Base-by-base conservation (phyloP, 2,329 filamentous ascomycete genomes). In the Thelonectria blattea region DNA sequence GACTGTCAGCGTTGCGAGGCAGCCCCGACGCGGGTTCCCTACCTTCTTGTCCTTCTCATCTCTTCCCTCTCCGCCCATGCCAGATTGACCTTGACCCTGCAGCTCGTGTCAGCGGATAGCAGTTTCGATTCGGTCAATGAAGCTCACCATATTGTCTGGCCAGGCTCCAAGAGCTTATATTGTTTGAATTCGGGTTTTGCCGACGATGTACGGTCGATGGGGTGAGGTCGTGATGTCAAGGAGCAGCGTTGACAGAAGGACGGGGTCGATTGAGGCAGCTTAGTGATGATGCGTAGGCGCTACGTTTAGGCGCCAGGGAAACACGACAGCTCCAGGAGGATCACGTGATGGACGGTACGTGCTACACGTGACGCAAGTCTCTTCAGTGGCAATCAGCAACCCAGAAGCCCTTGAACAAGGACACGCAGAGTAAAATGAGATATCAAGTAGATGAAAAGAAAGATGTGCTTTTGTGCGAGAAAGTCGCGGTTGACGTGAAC, bases 1-100 rank as follows among this genome's bases (percentile, higher is more conserved):
- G 47, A 60, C 3, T 54, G 60, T 76, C 63, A 74, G 65, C 47
- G 4, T 14, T 20, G 17, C 6, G 37, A 30, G 15, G 32, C 42
- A 11, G 24, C 9, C 20, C 53, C 11, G 5, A 11, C 10, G 27
- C 24, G 24, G 54, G 34, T 48, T 30, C 57, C 76, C 56, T 80
- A 91, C 94, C 87, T 98, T 98, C 86, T 98, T 97, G 74, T 96
- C 93, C 81, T 93, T 93, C 15, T 91, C 90, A 71, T 94, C 89
- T 66, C 90, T 90, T 67, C 90, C 90, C 74, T 94, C 92, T 64
- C 88, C 88, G 72, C 91, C 92, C 81, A 96, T 90, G 74, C 91
- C 92, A 76, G 93, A 97, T 78, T 96, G 90, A 70, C 90, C 89
- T 80, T 92, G 90, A 84, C 91, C 91, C 91, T 93, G 47, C 27